phyloP scores from a whole-genome alignment of 768 basidiomycete genomes.

The Boletus sp. region DNA sequence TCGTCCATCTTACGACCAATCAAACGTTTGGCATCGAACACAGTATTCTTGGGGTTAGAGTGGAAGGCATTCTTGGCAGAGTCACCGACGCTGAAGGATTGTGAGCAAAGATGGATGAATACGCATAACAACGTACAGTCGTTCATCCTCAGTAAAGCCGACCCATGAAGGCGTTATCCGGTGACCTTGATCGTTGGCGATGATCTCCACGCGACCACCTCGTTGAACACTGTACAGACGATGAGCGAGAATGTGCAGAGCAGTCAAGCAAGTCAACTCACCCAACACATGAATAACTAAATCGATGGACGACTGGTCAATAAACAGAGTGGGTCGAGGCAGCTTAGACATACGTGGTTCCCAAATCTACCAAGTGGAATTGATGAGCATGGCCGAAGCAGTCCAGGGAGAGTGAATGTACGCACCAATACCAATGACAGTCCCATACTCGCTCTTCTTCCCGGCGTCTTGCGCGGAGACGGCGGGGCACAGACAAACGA shows the following conservation, averaged over 20 bases:
- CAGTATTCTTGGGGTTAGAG: constrained; percentile 88
- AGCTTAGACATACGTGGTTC: constrained; percentile 67
- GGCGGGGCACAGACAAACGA: constrained; percentile 69
- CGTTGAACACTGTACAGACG: constrained; percentile 62
- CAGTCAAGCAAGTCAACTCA: constrained; percentile 36
- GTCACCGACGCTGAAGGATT: constrained; percentile 68
- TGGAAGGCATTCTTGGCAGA: constrained; percentile 95
- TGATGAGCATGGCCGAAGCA: neutral
- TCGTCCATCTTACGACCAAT: constrained; percentile 87
- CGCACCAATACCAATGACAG: constrained; percentile 90
- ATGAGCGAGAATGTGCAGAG: neutral
- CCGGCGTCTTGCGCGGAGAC: constrained; percentile 59
- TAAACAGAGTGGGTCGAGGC: neutral
- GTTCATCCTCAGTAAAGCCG: constrained; percentile 75
- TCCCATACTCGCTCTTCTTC: constrained; percentile 72
- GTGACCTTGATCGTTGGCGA: constrained; percentile 87
- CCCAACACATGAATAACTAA: constrained; percentile 95
- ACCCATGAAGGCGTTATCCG: constrained; percentile 92
- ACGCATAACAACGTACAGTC: constrained; percentile 40
- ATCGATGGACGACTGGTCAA: constrained; percentile 23
- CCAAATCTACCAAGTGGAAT: constrained; percentile 60
- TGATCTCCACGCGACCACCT: constrained; percentile 84
- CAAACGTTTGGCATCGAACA: constrained; percentile 95
- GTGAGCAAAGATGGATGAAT: neutral
- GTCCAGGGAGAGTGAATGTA: neutral